Evolutionary conservation across 1,139 yeast genomes (phyloP).

Genomic region (Debaryomyces sp.): DNA sequence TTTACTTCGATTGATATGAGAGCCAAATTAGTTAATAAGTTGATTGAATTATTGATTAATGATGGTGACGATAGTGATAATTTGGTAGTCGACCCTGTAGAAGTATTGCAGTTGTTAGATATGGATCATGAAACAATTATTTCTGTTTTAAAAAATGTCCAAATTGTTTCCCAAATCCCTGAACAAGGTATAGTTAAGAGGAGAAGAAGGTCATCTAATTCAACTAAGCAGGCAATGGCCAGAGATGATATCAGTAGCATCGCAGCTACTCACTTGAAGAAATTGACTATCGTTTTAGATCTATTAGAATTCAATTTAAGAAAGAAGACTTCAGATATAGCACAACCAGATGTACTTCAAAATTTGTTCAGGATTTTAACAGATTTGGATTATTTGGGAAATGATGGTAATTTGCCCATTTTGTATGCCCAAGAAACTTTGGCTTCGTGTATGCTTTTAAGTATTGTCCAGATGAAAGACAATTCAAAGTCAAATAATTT

Average conservation of each 20-base stretch:
- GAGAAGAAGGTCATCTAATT: constrained; percentile 80
- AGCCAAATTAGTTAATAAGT: constrained; percentile 55
- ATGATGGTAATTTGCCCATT: constrained; percentile 90
- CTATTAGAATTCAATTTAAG: constrained; percentile 60
- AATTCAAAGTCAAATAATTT: constrained; percentile 18
- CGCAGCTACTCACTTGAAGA: constrained; percentile 79
- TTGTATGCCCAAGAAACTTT: constrained; percentile 88
- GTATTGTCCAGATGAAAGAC: constrained; percentile 57
- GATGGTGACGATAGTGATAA: constrained; percentile 25
- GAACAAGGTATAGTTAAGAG: constrained; percentile 60
- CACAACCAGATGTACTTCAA: constrained; percentile 53
- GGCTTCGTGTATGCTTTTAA: constrained; percentile 81
- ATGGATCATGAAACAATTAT: constrained; percentile 51
- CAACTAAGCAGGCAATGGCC: constrained; percentile 74
- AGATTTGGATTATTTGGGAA: constrained; percentile 85
- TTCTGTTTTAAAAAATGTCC: constrained; percentile 52
- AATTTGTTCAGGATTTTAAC: constrained; percentile 72
- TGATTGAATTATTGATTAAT: constrained; percentile 57
- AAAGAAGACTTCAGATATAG: constrained; percentile 24
- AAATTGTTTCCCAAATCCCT: constrained; percentile 46
- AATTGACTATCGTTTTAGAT: constrained; percentile 78
- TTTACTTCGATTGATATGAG: constrained; percentile 59
- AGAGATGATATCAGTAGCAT: constrained; percentile 67
- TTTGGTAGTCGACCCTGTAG: constrained; percentile 53
- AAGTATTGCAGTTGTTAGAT: constrained; percentile 49